A percentile compares a stretch with the other conserved stretches of the same genome.
Conservation (phyloP, 257 asterid genomes). For the Plectranthus barbatus region DNA sequence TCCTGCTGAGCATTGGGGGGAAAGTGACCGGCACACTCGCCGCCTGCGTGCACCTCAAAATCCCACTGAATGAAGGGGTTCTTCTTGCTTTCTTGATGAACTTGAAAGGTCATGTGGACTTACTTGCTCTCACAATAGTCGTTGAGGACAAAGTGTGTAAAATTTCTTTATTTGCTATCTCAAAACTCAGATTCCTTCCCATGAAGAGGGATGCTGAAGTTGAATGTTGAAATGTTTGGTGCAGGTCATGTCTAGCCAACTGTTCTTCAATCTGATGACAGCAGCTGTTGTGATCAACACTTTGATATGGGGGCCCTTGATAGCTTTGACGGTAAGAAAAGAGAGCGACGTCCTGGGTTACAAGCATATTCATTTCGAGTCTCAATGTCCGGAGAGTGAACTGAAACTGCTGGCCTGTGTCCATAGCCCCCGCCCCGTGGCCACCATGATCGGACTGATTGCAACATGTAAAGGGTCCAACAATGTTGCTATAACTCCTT, state of each 20-base stretch:
- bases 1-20: conserved; percentile 84
- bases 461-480: conserved; percentile 66
- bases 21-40: conserved; percentile 76
- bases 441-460: conserved; percentile 70
- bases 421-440: conserved; percentile 82
- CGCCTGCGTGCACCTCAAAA: conserved; percentile 72
- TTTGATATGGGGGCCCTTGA: conserved; percentile 81
- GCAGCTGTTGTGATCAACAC: conserved; percentile 74
- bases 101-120: conserved; percentile 91
- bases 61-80: conserved; percentile 87
- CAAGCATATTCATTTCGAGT: conserved; percentile 57
- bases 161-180: background rate
- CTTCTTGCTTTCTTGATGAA: conserved; percentile 88
- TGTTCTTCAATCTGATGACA: conserved; percentile 68
- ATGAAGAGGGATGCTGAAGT: conserved; percentile 2
- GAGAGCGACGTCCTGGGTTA: conserved; percentile 67
- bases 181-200: background rate
- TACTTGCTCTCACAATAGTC: conserved; percentile 59
- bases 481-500: conserved; percentile 55
- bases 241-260: conserved; percentile 56
- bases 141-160: conserved; percentile 34
- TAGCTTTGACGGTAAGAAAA: conserved; percentile 67
- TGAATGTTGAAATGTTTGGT: conserved; percentile 11
- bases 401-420: conserved; percentile 73
- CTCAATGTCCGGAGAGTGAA: conserved; percentile 65